A percentile compares a stretch with the other conserved stretches of the same genome.
phyloP scores from a whole-genome alignment of 306 rosid genomes.

The Vigna nakashimae region DNA sequence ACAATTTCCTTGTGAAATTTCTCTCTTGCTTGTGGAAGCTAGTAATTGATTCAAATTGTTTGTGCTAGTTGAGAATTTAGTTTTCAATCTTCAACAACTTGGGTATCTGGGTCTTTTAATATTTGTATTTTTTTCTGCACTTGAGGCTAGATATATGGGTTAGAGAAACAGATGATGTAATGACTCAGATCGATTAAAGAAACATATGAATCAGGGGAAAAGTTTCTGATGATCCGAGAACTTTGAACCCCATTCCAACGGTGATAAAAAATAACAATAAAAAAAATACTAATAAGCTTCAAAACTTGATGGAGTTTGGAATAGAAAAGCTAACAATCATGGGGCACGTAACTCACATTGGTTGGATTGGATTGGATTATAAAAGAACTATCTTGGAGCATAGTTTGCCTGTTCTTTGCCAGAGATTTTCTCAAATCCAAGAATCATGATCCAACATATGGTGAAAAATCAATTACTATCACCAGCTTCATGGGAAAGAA shows the following conservation, averaged over 20 bases:
- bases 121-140: too few relatives aligned
- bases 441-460: neutral
- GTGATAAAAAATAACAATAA: too few relatives aligned
- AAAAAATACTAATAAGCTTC: neutral
- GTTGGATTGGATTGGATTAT: constrained; percentile 3
- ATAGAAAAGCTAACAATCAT: constrained; percentile 10
- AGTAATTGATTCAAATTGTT: too few relatives aligned
- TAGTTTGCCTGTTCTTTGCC: neutral
- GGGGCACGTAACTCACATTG: neutral
- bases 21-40: too few relatives aligned
- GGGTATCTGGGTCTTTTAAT: too few relatives aligned
- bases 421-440: neutral
- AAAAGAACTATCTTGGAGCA: neutral
- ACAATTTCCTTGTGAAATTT: too few relatives aligned
- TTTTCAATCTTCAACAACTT: too few relatives aligned
- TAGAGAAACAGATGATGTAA: neutral
- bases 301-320: neutral
- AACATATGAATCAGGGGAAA: neutral
- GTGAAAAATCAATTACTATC: neutral
- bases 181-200: neutral
- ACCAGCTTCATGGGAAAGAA: neutral
- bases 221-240: neutral
- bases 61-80: too few relatives aligned
- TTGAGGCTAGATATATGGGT: too few relatives aligned
- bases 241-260: neutral